phyloP scores from a whole-genome alignment of 2,329 filamentous ascomycete species.

The Alternaria burnsii region DNA sequence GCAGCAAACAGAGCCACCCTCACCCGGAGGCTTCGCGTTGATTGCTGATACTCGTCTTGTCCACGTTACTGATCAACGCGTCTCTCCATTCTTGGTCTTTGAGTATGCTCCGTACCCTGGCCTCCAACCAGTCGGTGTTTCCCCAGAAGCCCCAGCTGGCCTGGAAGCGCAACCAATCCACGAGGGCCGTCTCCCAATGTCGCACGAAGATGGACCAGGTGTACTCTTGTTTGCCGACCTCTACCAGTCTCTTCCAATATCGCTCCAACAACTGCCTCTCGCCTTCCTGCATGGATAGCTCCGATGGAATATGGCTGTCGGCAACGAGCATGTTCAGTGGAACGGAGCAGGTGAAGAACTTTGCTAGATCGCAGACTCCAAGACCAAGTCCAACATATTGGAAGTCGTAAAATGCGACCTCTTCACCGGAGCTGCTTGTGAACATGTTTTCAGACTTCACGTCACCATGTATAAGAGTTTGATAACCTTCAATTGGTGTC shows the following conservation, averaged over 20 bases:
- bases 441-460: constrained; percentile 76
- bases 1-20: background rate
- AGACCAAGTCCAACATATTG: constrained; percentile 72
- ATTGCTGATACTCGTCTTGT: constrained; percentile 3
- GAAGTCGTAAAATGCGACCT: constrained; percentile 73
- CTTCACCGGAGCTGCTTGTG: constrained; percentile 58
- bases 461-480: constrained; percentile 72
- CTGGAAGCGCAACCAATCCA: constrained; percentile 68
- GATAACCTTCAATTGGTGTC: constrained; percentile 51
- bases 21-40: background rate
- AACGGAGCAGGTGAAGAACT: constrained; percentile 72
- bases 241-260: constrained; percentile 57
- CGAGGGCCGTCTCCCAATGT: constrained; percentile 73
- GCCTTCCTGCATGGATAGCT: constrained; percentile 60
- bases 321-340: constrained; percentile 61
- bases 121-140: constrained; percentile 48
- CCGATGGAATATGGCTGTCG: constrained; percentile 42
- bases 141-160: constrained; percentile 52
- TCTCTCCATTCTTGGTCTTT: constrained; percentile 34
- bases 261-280: constrained; percentile 62
- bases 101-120: constrained; percentile 40
- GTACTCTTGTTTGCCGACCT: constrained; percentile 54
- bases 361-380: constrained; percentile 72
- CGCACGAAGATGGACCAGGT: constrained; percentile 62
- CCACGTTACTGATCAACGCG: constrained; percentile 21